Evolutionary conservation across 176 grass and related monocot species (phyloP).

Genomic region (Chrysopogon serrulatus): DNA sequence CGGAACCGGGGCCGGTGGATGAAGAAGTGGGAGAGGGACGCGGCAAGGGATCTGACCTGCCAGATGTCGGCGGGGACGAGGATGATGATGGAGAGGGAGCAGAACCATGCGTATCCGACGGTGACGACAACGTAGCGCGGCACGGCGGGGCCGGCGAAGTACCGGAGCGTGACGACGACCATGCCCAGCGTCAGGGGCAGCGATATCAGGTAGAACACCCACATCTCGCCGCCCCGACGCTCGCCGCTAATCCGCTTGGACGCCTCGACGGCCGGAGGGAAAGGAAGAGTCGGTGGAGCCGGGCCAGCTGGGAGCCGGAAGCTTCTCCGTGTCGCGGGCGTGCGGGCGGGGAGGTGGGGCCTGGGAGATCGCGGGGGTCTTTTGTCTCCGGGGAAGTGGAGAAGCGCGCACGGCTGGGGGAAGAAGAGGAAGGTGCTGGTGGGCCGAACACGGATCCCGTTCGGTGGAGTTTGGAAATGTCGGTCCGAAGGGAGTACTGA

Average conservation of each 20-base stretch:
- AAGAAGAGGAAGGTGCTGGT: slow-evolving; percentile 17
- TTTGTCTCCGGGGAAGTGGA: slow-evolving; percentile 33
- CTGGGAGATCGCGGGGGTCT: slow-evolving; percentile 30
- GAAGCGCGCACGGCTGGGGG: not conserved
- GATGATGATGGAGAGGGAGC: slow-evolving; percentile 99
- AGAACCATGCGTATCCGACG: slow-evolving; percentile 99
- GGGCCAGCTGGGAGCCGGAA: slow-evolving; percentile 16
- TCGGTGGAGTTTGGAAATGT: slow-evolving; percentile 8
- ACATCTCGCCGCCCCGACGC: slow-evolving; percentile 52
- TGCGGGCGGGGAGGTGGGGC: slow-evolving; percentile 17
- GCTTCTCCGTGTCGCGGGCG: slow-evolving; percentile 15
- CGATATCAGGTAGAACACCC: slow-evolving; percentile 98
- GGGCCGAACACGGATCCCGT: slow-evolving; percentile 23
- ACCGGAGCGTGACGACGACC: slow-evolving; percentile 89
- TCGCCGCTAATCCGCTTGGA: not conserved
- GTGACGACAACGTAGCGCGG: slow-evolving; percentile 80
- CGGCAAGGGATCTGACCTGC: slow-evolving; percentile 65
- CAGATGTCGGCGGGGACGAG: slow-evolving; percentile 99
- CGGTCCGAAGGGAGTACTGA: slow-evolving; percentile 22
- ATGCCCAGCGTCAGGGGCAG: slow-evolving; percentile 97
- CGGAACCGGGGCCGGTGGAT: not conserved
- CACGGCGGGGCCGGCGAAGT: slow-evolving; percentile 93
- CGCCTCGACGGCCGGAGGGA: slow-evolving; percentile 10
- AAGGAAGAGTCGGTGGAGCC: not conserved
- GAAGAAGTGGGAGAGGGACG: not conserved